These are phyloP conservation scores for Triangularia setosa DNA, from an alignment of 2,329 filamentous ascomycete species.

Conservation along the genomic window DNA sequence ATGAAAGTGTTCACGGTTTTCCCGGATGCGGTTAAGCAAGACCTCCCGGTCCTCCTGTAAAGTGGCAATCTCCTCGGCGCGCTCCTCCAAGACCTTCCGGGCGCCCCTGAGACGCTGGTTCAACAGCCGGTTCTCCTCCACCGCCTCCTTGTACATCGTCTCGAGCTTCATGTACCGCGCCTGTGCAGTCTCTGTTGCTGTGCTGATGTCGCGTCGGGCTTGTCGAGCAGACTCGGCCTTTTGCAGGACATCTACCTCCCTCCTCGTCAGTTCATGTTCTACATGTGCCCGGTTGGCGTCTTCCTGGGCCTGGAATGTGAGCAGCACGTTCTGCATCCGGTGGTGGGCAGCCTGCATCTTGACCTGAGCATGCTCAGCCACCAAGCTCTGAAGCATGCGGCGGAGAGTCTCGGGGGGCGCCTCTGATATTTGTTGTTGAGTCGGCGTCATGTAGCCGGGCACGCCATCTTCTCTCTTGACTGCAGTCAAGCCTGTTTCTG, in stretches of 20 bases:
- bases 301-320: slow-evolving; percentile 79
- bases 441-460: slow-evolving; percentile 45
- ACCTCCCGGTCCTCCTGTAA: slow-evolving; percentile 73
- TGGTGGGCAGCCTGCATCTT: slow-evolving; percentile 86
- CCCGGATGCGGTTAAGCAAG: slow-evolving; percentile 77
- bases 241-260: slow-evolving; percentile 81
- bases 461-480: slow-evolving; percentile 29
- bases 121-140: slow-evolving; percentile 62
- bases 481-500: slow-evolving; percentile 42
- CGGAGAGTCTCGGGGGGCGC: slow-evolving; percentile 55
- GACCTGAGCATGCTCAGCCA: slow-evolving; percentile 55
- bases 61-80: slow-evolving; percentile 67
- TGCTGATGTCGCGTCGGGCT: slow-evolving; percentile 50
- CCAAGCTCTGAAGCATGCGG: slow-evolving; percentile 50
- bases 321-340: slow-evolving; percentile 82
- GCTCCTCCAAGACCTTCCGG: slow-evolving; percentile 73
- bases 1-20: slow-evolving; percentile 85
- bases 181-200: slow-evolving; percentile 50
- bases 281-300: slow-evolving; percentile 83
- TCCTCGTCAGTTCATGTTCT: slow-evolving; percentile 85
- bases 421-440: slow-evolving; percentile 47
- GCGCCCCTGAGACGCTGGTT: slow-evolving; percentile 65
- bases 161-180: slow-evolving; percentile 60
- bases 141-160: slow-evolving; percentile 60
- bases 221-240: slow-evolving; percentile 66